These are phyloP conservation scores for Exophiala sideris DNA, from an alignment of 2,329 filamentous ascomycete genomes.

Conservation along the genomic window DNA sequence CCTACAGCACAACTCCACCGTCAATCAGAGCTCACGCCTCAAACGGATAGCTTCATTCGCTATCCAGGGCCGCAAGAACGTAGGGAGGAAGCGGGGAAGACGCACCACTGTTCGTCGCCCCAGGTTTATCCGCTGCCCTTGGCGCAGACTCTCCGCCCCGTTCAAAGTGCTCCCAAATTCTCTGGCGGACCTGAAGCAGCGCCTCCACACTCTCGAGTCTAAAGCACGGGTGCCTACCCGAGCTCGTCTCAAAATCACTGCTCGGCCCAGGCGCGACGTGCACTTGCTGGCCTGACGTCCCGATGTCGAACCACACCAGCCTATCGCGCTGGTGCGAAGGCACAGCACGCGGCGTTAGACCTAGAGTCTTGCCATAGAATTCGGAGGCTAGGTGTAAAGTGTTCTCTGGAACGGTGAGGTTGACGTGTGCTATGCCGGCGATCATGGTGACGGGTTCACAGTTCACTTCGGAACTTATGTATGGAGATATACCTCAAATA, in stretches of 20 bases:
- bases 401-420: slow-evolving; percentile 54
- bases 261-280: slow-evolving; percentile 52
- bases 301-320: slow-evolving; percentile 51
- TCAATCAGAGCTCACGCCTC: not conserved
- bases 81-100: not conserved
- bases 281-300: slow-evolving; percentile 39
- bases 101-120: slow-evolving; percentile 43
- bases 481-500: too few relatives aligned
- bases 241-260: slow-evolving; percentile 53
- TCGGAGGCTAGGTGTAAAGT: slow-evolving; percentile 51
- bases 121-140: slow-evolving; percentile 54
- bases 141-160: slow-evolving; percentile 51
- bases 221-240: slow-evolving; percentile 61
- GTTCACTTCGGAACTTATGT: too few relatives aligned
- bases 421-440: slow-evolving; percentile 55
- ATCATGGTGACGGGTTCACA: slow-evolving; percentile 40
- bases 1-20: slow-evolving; percentile 34
- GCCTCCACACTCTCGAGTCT: slow-evolving; percentile 47
- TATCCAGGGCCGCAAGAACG: slow-evolving; percentile 3
- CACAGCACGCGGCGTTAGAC: slow-evolving; percentile 52
- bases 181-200: slow-evolving; percentile 47
- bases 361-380: slow-evolving; percentile 58
- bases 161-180: slow-evolving; percentile 52
- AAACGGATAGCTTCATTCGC: slow-evolving; percentile 18
- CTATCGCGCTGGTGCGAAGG: slow-evolving; percentile 51